phyloP scores from a whole-genome alignment of 371 early-diverging fungal genomes.

The Actinomortierella wolfii region DNA sequence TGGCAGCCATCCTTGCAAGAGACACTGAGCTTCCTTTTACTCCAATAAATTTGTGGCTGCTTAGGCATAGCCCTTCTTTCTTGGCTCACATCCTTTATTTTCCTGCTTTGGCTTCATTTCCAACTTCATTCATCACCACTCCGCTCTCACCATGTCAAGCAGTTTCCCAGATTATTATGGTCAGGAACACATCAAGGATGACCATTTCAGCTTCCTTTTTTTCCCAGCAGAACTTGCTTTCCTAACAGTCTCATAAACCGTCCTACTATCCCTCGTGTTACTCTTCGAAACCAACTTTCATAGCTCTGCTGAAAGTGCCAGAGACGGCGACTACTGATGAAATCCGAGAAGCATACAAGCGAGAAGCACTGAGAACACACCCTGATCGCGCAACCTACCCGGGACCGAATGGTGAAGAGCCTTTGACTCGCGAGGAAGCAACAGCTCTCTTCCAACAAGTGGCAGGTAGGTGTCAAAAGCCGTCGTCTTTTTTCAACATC shows the following conservation, averaged over 20 bases:
- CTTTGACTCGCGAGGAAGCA: constrained; percentile 42
- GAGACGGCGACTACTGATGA: constrained; percentile 38
- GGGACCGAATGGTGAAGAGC: constrained; percentile 22
- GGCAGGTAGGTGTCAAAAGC: constrained; percentile 29
- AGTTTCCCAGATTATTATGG: no score
- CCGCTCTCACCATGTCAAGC: no score
- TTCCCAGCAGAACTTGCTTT: neutral
- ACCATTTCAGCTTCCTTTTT: neutral
- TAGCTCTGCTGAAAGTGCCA: constrained; percentile 19
- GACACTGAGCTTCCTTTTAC: neutral
- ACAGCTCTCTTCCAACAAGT: constrained; percentile 59
- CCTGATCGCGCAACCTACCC: constrained; percentile 52
- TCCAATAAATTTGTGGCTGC: constrained; percentile 1
- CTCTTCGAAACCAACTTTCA: constrained; percentile 9
- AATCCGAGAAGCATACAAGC: constrained; percentile 63
- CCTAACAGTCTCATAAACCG: no score
- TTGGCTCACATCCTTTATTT: constrained; percentile 14
- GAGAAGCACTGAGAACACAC: constrained; percentile 56
- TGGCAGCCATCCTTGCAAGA: constrained; percentile 7
- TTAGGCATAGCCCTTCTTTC: neutral
- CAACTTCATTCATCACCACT: neutral
- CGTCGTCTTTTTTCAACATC: no score
- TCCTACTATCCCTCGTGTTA: no score
- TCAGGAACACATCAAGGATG: no score
- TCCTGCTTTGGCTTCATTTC: constrained; percentile 8